Evolutionary conservation across 352 stramenopile species (phyloP), one percentile per base, ranked within the genome.

Genomic region (Thalassiosira pacifica): DNA sequence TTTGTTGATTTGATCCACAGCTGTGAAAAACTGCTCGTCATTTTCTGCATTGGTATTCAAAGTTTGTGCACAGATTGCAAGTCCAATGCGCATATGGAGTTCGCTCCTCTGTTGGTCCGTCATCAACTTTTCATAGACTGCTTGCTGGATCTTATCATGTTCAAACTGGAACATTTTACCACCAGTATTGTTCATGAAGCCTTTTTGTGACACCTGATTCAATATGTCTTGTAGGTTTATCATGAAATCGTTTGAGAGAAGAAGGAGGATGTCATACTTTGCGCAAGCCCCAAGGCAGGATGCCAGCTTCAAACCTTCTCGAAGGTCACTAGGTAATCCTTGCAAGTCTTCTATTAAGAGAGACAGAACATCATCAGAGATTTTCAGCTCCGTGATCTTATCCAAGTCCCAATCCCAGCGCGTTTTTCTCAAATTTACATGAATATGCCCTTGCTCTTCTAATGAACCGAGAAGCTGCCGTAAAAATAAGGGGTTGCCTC

Each of bases 101-200:
- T 77, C 24, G 2, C 27, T 37, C 34, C 63, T 60, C 52, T 88
- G 45, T 31, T 80, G 13, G 11, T 55, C 64, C 9, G 66, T 31
- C 52, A 85, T 88, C n/a, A 68, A 42, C 34, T 11, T 29, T 26
- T 73, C 37, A 45, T 88, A 85, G 16, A 61, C 75, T 53, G 81
- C 75, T 75, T 88, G 65, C 27, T 88, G 40, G 26, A 88, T 76
- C 71, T 79, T 82, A 42, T 86, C 73, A 37, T 89, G 83, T 24
- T 13, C 42, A 53, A 89, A 89, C 19, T 29, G 18, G 53, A 87
- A 76, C 32, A 11, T 37, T 37, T 34, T 64, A 34, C 27, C 34
- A 13, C 9, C 26, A 52, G 32, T 29, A 40, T 40, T 29, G 16
- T 48, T 31, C 71, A 79, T 66, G 19, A 65, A 79, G 4, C 78